A percentile compares a stretch with the other conserved stretches of the same genome.
Conservation (phyloP, 2,329 filamentous ascomycete species). For the Thelonectria rubi region DNA sequence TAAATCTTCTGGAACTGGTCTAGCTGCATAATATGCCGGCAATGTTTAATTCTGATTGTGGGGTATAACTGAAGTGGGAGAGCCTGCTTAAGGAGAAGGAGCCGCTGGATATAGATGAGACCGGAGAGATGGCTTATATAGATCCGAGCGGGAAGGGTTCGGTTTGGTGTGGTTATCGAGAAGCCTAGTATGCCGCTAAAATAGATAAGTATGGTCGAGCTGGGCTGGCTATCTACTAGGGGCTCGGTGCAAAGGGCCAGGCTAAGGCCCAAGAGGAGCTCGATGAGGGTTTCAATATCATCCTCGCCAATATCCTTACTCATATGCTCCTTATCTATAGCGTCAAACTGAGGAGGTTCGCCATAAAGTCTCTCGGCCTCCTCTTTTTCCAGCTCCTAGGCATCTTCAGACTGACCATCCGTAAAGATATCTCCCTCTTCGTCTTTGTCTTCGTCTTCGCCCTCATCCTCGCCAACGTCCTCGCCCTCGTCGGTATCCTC, state of each 20-base stretch:
- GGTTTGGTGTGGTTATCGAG: neutral
- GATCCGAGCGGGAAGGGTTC: neutral
- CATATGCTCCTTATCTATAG: too few relatives aligned
- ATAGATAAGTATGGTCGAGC: neutral
- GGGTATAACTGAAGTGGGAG: neutral
- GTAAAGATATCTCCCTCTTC: too few relatives aligned
- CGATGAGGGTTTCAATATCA: too few relatives aligned
- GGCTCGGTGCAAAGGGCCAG: neutral
- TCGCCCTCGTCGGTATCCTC: too few relatives aligned
- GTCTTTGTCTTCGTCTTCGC: too few relatives aligned
- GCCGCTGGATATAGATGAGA: constrained; percentile 1
- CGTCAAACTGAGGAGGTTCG: too few relatives aligned
- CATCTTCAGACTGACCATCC: too few relatives aligned
- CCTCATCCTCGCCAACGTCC: too few relatives aligned
- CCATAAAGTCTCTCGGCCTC: too few relatives aligned
- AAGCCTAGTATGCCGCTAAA: constrained; percentile 3
- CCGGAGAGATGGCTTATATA: constrained; percentile 3
- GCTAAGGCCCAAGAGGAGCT: neutral
- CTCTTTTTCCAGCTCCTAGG: too few relatives aligned
- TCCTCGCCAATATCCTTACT: too few relatives aligned
- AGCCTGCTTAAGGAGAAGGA: constrained; percentile 2
- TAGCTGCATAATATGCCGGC: neutral
- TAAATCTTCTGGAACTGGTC: neutral
- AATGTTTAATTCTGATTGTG: neutral
- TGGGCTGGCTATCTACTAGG: neutral